Evolutionary conservation across 2,329 filamentous ascomycete species (phyloP), one percentile per base, ranked within the genome.

Genomic region (Cladophialophora immunda): DNA sequence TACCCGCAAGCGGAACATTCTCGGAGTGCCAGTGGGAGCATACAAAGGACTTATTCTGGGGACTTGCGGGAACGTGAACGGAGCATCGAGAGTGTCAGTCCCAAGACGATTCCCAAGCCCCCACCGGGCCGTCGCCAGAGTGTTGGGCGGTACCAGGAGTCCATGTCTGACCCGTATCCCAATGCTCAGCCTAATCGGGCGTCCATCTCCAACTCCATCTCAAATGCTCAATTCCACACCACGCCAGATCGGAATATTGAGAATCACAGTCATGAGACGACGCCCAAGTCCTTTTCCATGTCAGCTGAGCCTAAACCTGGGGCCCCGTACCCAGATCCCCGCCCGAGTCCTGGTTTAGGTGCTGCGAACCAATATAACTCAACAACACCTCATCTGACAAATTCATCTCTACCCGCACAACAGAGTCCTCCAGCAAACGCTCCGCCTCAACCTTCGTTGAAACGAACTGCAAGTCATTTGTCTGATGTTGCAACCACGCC

Each of bases 1-100:
- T 50, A 52, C 32, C 45, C 57, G 47, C 68, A 64, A 19, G 36
- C 58, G 45, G 62, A 67, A 27, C 69, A 68, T 61, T 63, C 66
- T 36, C 59, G 72, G 63, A 68, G 62, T 62, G 67, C 63, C 27
- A 69, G 64, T 64, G 68, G 65, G 38, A 70, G 68, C 59, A 53
- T 62, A 65, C 66, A 66, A 64, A 71, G 69, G 64, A 68, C 64
- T 50, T 68, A 65, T 53, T 68, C 71, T 1, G 69, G 69, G 32
- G 71, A 72, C 56, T 54, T 68, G 45, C 64, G 68, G 25, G 71
- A 73, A 32, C 57, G 72, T 25, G 71, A 73, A 61, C 62, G 70
- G 50, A 74, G 72, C 59, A 67, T 68, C 17, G 69, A 72, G 58
- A 72, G 71, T 57, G 72, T 74, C 60, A 73, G 71, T 38, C 72